A percentile compares a stretch with the other conserved stretches of the same genome.
These are phyloP conservation scores for Hamigera avellanea DNA, from an alignment of 495 filamentous ascomycete genomes.

Conservation along the genomic window DNA sequence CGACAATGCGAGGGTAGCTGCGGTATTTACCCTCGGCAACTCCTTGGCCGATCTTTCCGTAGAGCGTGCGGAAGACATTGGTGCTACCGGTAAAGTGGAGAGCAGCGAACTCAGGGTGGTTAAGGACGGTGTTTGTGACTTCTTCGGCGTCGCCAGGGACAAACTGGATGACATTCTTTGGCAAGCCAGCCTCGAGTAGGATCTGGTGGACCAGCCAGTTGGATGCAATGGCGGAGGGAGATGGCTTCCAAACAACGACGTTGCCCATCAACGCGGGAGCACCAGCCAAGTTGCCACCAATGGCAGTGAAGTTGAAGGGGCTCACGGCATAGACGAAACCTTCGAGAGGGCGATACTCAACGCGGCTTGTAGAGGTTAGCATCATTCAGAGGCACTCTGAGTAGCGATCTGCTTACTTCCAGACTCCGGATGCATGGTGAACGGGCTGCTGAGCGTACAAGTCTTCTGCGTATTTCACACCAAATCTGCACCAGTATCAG, in stretches of 20 bases:
- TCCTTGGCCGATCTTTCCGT: constrained; percentile 62
- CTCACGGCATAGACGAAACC: constrained; percentile 81
- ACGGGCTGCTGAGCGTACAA: constrained; percentile 73
- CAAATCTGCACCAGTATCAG: constrained; percentile 41
- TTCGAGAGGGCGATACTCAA: constrained; percentile 73
- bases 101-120: constrained; percentile 59
- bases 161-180: constrained; percentile 72
- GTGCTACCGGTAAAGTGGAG: constrained; percentile 80
- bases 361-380: constrained; percentile 30
- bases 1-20: constrained; percentile 72
- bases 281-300: constrained; percentile 68
- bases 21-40: constrained; percentile 61
- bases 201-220: constrained; percentile 77
- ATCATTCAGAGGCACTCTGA: too few species aligned
- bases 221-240: constrained; percentile 61
- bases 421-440: constrained; percentile 65
- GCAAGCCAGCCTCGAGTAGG: constrained; percentile 70
- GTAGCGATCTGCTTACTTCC: constrained; percentile 43
- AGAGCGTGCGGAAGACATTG: constrained; percentile 68
- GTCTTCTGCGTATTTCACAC: constrained; percentile 79
- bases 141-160: constrained; percentile 68
- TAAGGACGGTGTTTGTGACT: constrained; percentile 60
- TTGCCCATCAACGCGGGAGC: constrained; percentile 73
- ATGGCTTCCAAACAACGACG: constrained; percentile 82
- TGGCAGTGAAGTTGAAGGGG: constrained; percentile 86